Evolutionary conservation across 192 early-diverging fungal genomes (phyloP), one percentile per base, ranked within the genome.

Genomic region (Backusella macrospora): DNA sequence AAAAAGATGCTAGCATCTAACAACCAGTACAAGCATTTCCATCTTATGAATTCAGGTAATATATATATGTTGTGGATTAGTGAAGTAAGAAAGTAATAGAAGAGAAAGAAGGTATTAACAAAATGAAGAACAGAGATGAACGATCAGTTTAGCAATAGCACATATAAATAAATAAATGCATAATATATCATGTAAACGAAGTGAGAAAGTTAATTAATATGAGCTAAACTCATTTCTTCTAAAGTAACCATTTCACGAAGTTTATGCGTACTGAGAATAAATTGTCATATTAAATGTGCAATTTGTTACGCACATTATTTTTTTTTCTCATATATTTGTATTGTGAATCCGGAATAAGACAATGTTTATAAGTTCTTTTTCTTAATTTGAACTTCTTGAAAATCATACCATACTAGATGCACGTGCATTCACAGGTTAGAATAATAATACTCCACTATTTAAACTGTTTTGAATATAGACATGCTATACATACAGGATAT

Each of bases 321-420:
- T 49, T 7, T 18, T 8, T 23, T 23, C 18, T 52, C n/a, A n/a
- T n/a, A n/a, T n/a, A n/a, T n/a, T n/a, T n/a, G n/a, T 23, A 3
- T 52, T 52, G 6, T 34, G 29, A 2, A 34, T 34, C 29, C 29
- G 29, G 29, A 34, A 52, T 52, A 18, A 52, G 49, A 18, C 9
- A 52, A 18, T 18, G 49, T 9, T 52, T 21, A 52, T 9, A 43
- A 43, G 29, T 34, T 0, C n/a, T 43, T 6, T 43, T 43, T 43
- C 6, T 43, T 52, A 52, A 52, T 52, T 23, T 52, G 18, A 52
- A 52, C 49, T 23, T 52, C 49, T 52, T 52, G 49, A 52, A 52
- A 52, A 52, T 52, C 49, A 52, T 52, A 18, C 49, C 49, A 52
- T 52, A 52, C 18, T 52, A 3, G 18, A 9, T 5, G 49, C 49